A percentile compares a stretch with the other conserved stretches of the same genome.
phyloP scores from a whole-genome alignment of 2,329 filamentous ascomycete genomes.

The Didymella pomorum region DNA sequence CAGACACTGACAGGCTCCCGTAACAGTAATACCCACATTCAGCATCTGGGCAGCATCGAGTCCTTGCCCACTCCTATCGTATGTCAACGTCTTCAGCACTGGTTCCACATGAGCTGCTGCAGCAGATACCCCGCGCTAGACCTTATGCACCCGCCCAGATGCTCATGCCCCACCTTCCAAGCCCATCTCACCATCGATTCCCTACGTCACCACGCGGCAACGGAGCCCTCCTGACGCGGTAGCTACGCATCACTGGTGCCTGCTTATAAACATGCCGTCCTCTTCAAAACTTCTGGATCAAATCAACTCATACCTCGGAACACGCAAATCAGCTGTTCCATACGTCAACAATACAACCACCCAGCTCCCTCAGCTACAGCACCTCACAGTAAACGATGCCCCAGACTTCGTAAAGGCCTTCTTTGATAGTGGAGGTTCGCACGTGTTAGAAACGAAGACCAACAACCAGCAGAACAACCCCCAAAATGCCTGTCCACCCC shows the following conservation, averaged over 20 bases:
- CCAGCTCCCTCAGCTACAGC: conserved; percentile 2
- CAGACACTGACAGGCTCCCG: not conserved
- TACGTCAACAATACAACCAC: not conserved
- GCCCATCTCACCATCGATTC: conserved; percentile 18
- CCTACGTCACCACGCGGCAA: conserved; percentile 38
- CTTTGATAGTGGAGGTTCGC: conserved; percentile 19
- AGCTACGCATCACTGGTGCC: conserved; percentile 17
- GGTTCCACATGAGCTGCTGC: not conserved
- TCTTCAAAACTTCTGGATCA: conserved; percentile 19
- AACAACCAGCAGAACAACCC: conserved; percentile 22
- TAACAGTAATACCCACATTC: not conserved
- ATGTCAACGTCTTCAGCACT: not conserved
- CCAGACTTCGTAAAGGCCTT: conserved; percentile 13
- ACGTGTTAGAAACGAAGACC: conserved; percentile 17
- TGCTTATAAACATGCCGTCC: conserved; percentile 27
- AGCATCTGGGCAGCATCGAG: not conserved
- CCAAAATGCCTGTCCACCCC: conserved; percentile 54
- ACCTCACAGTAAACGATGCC: conserved; percentile 14
- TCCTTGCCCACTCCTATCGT: not conserved
- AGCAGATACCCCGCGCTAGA: conserved; percentile 14
- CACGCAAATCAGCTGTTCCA: not conserved
- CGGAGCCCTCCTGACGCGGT: conserved; percentile 17
- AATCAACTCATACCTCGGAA: conserved; percentile 19
- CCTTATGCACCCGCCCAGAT: conserved; percentile 14
- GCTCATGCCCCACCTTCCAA: conserved; percentile 23